Evolutionary conservation across 2,329 filamentous ascomycete genomes (phyloP).

Genomic region (Cordyceps tenuipes): DNA sequence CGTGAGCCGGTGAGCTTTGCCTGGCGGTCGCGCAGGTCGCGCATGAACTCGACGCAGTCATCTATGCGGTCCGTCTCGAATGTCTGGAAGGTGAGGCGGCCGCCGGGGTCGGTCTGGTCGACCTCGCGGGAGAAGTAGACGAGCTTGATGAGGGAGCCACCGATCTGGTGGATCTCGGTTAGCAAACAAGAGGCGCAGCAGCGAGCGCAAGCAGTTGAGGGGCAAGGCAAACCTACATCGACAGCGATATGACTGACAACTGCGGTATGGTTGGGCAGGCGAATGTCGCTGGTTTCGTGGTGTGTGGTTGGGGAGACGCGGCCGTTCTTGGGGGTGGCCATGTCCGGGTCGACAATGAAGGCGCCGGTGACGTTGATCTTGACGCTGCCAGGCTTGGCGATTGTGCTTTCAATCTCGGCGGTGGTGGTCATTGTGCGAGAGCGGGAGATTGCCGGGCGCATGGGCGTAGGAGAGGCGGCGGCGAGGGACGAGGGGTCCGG

Average conservation of each 20-base stretch:
- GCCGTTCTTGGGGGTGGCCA: conserved; percentile 41
- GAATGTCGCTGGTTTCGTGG: conserved; percentile 80
- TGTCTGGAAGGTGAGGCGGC: conserved; percentile 86
- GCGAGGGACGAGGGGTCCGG: neutral
- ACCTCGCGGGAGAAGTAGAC: conserved; percentile 94
- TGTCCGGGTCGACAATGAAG: conserved; percentile 86
- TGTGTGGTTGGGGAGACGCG: conserved; percentile 37
- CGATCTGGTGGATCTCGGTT: conserved; percentile 55
- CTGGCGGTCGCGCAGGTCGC: conserved; percentile 75
- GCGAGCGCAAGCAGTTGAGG: conserved; percentile 7
- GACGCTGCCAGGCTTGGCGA: conserved; percentile 61
- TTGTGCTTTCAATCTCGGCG: conserved; percentile 51
- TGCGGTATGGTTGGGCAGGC: conserved; percentile 90
- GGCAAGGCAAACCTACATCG: conserved; percentile 56
- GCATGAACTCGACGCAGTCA: conserved; percentile 87
- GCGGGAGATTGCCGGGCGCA: neutral
- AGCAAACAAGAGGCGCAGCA: neutral
- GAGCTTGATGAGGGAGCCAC: conserved; percentile 88
- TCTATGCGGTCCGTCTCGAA: conserved; percentile 96
- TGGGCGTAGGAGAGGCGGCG: neutral
- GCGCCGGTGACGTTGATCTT: conserved; percentile 95
- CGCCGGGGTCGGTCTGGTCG: conserved; percentile 69
- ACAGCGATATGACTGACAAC: conserved; percentile 95
- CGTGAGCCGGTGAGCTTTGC: conserved; percentile 63
- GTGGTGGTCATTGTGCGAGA: conserved; percentile 35